Percentiles rank a stretch among this genome's conserved stretches.
These are phyloP conservation scores for Cryptococcus maquisensis DNA, from an alignment of 1,284 basidiomycete genomes.

Conservation along the genomic window DNA sequence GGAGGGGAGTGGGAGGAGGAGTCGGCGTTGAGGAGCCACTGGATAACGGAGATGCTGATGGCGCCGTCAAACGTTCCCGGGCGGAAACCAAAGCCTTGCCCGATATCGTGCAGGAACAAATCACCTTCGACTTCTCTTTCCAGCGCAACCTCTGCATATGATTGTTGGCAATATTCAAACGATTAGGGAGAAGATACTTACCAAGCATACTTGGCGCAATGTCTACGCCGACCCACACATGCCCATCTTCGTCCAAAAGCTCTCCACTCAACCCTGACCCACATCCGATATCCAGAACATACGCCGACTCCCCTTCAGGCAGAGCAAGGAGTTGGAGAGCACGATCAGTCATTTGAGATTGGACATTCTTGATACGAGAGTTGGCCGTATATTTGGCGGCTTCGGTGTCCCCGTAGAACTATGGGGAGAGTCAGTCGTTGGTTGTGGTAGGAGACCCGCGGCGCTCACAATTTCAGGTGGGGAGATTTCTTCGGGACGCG, in stretches of 20 bases:
- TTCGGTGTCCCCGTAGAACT: conserved; percentile 97
- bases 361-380: conserved; percentile 93
- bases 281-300: conserved; percentile 93
- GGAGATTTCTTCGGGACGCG: conserved; percentile 88
- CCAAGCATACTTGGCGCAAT: conserved; percentile 96
- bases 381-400: conserved; percentile 96
- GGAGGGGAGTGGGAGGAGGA: conserved; percentile 88
- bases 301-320: conserved; percentile 67
- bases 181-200: conserved; percentile 47
- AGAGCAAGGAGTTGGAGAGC: conserved; percentile 87
- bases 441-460: neutral
- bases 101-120: conserved; percentile 86
- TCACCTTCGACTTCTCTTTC: conserved; percentile 92
- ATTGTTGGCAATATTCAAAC: neutral
- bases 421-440: neutral
- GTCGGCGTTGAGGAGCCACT: conserved; percentile 98
- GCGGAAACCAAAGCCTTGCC: conserved; percentile 89
- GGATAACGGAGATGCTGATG: conserved; percentile 96
- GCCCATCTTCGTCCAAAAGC: conserved; percentile 89
- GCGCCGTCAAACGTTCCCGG: conserved; percentile 97
- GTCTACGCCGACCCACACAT: conserved; percentile 92
- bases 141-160: conserved; percentile 75
- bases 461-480: conserved; percentile 87
- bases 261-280: conserved; percentile 98
- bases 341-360: conserved; percentile 96